These are phyloP conservation scores for Thelephora terrestris DNA, from an alignment of 1,284 basidiomycete genomes.

Conservation along the genomic window DNA sequence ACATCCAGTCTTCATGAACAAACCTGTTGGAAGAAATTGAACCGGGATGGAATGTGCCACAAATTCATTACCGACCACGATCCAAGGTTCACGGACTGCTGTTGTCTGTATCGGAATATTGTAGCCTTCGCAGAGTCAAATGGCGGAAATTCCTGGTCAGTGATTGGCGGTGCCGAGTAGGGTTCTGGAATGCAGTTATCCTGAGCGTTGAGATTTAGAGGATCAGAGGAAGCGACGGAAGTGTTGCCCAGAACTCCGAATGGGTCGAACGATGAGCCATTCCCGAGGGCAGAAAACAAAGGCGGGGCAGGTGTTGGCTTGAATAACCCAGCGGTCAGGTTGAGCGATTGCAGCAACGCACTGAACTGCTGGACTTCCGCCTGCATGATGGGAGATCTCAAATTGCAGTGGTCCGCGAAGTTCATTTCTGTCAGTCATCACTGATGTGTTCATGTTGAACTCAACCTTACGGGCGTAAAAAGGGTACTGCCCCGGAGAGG, in stretches of 20 bases:
- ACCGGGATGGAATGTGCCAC: not conserved
- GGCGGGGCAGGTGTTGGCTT: constrained; percentile 24
- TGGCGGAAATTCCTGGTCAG: constrained; percentile 32
- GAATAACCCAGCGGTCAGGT: constrained; percentile 26
- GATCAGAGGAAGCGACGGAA: not conserved
- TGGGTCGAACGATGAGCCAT: not conserved
- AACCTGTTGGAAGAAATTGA: constrained; percentile 38
- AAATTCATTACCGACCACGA: constrained; percentile 35
- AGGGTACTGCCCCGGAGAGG: constrained; percentile 13
- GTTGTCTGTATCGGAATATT: constrained; percentile 54
- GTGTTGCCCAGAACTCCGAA: not conserved
- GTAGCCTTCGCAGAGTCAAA: constrained; percentile 38
- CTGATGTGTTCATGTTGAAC: no score
- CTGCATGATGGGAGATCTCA: constrained; percentile 12
- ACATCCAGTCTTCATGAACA: constrained; percentile 75
- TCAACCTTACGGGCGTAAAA: no score
- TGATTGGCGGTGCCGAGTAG: constrained; percentile 27
- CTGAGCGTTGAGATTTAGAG: not conserved
- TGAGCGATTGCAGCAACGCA: constrained; percentile 23
- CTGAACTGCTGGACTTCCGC: constrained; percentile 17
- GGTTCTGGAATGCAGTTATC: constrained; percentile 25
- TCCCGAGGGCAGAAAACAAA: not conserved
- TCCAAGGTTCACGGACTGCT: constrained; percentile 58
- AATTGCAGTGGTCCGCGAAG: not conserved
- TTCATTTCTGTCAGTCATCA: no score